Evolutionary conservation across 2,329 filamentous ascomycete genomes (phyloP).

Genomic region (Colletotrichum liriopes): DNA sequence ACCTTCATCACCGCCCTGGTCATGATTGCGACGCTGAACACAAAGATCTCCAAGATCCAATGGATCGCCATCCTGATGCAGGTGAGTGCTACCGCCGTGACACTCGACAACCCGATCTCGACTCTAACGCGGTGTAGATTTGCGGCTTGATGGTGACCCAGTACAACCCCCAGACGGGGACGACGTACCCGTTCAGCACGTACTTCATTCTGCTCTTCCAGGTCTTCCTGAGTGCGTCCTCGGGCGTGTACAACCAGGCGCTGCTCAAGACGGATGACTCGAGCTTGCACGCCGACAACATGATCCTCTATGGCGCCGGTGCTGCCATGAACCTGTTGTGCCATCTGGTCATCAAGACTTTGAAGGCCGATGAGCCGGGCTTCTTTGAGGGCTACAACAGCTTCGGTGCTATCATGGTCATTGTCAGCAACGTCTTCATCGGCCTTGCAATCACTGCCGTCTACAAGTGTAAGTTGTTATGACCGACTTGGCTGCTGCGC

Average conservation of each 20-base stretch:
- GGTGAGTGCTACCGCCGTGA: constrained; percentile 38
- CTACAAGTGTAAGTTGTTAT: constrained; percentile 50
- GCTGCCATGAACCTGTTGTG: constrained; percentile 49
- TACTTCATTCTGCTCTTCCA: constrained; percentile 52
- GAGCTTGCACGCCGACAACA: constrained; percentile 53
- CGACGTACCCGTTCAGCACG: constrained; percentile 49
- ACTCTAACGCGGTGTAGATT: constrained; percentile 43
- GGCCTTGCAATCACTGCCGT: constrained; percentile 54
- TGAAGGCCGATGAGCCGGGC: constrained; percentile 50
- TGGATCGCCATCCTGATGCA: constrained; percentile 53
- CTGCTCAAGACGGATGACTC: constrained; percentile 51
- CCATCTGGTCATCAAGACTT: constrained; percentile 46
- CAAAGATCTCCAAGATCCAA: constrained; percentile 49
- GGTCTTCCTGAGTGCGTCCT: constrained; percentile 50
- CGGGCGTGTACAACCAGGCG: constrained; percentile 54
- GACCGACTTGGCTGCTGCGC: not conserved
- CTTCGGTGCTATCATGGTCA: constrained; percentile 50
- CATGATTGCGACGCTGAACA: constrained; percentile 48
- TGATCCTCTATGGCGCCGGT: constrained; percentile 51
- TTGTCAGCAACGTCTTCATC: constrained; percentile 53
- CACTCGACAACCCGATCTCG: no score
- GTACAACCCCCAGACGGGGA: constrained; percentile 49
- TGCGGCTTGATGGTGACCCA: constrained; percentile 52
- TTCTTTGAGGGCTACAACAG: constrained; percentile 47
- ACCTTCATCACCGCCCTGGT: constrained; percentile 52